Percentiles rank a stretch among this genome's conserved stretches.
These are phyloP conservation scores for Lachnellula occidentalis DNA, from an alignment of 2,329 filamentous ascomycete genomes.

Conservation along the genomic window DNA sequence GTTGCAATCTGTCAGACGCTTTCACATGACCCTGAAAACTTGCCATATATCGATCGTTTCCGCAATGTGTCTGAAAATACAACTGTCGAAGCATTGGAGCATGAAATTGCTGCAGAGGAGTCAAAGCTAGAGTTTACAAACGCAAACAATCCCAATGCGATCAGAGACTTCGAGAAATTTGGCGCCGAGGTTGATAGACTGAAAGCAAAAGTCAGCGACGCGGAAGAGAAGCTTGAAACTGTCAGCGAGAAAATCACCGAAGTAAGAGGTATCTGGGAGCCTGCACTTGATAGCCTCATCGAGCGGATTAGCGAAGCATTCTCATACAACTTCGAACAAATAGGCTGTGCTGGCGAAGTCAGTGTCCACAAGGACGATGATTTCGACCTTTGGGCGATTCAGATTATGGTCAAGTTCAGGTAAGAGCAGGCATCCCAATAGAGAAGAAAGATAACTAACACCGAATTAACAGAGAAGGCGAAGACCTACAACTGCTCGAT, in stretches of 20 bases:
- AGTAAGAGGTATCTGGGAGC: constrained; percentile 74
- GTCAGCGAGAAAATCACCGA: constrained; percentile 55
- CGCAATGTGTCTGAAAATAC: constrained; percentile 42
- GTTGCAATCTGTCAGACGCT: constrained; percentile 33
- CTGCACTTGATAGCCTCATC: constrained; percentile 71
- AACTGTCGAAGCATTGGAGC: constrained; percentile 58
- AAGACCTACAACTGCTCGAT: constrained; percentile 78
- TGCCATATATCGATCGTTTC: constrained; percentile 34
- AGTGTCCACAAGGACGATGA: constrained; percentile 83
- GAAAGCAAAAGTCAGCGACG: constrained; percentile 51
- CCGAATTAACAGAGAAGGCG: constrained; percentile 56
- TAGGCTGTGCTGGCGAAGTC: constrained; percentile 90
- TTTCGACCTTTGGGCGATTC: constrained; percentile 89
- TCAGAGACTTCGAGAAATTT: constrained; percentile 73
- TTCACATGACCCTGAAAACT: constrained; percentile 33
- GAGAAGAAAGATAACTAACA: constrained; percentile 20
- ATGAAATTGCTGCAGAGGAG: constrained; percentile 68
- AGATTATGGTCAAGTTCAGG: constrained; percentile 94
- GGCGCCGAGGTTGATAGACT: constrained; percentile 63
- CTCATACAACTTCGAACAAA: constrained; percentile 86
- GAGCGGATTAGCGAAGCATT: constrained; percentile 84
- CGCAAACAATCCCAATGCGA: constrained; percentile 66
- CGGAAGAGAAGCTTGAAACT: constrained; percentile 49
- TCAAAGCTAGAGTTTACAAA: constrained; percentile 76
- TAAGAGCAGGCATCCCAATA: constrained; percentile 37